A percentile compares a stretch with the other conserved stretches of the same genome.
Conservation (phyloP, 192 early-diverging fungal genomes). For the Backusella luteola region DNA sequence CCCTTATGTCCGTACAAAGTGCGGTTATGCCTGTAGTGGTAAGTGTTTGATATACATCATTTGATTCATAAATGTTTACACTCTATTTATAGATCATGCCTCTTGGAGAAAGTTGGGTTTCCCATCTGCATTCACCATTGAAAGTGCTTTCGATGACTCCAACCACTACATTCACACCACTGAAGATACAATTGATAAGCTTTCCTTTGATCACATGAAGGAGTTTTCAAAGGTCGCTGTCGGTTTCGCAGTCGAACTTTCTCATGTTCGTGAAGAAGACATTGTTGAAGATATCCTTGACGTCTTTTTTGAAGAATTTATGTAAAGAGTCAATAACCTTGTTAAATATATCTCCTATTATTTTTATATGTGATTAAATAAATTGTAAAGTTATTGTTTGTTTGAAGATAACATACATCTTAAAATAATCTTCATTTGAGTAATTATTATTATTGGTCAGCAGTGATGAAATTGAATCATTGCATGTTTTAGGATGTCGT, state of each 20-base stretch:
- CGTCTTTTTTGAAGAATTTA: neutral
- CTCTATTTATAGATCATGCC: conserved; percentile 79
- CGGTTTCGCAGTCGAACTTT: conserved; percentile 85
- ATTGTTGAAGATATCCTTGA: conserved; percentile 2
- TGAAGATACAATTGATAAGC: conserved; percentile 69
- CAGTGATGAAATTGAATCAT: too few species aligned
- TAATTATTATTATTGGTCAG: too few species aligned
- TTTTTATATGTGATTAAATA: neutral
- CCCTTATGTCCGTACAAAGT: conserved; percentile 67
- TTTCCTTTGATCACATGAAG: conserved; percentile 86
- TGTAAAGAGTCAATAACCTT: neutral
- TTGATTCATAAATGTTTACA: neutral
- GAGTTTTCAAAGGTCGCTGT: conserved; percentile 84
- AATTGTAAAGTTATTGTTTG: conserved; percentile 2
- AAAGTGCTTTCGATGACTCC: conserved; percentile 66
- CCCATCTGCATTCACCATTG: conserved; percentile 82
- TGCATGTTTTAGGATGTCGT: too few species aligned
- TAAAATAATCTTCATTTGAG: neutral
- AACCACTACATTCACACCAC: conserved; percentile 85
- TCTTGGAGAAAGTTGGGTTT: conserved; percentile 89
- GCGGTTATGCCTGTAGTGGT: conserved; percentile 72
- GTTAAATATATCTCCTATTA: neutral
- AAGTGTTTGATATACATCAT: neutral
- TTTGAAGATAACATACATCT: neutral
- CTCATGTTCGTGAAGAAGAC: conserved; percentile 31